These are phyloP conservation scores for Astrothelium macrocarpum DNA, from an alignment of 495 filamentous ascomycete genomes.

Conservation along the genomic window DNA sequence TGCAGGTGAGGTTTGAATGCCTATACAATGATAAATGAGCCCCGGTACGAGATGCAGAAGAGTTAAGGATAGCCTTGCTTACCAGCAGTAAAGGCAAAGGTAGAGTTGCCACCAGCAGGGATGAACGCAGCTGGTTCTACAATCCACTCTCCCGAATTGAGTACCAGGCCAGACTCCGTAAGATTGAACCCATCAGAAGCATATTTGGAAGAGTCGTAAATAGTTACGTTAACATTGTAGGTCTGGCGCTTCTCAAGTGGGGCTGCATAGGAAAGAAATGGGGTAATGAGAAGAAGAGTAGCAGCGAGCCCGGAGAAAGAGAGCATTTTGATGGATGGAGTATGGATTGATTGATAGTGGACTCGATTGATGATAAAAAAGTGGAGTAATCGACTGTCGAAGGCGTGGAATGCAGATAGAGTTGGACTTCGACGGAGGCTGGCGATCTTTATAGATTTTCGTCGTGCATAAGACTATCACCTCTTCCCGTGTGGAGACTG, in stretches of 20 bases:
- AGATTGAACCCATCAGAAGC: constrained; percentile 2
- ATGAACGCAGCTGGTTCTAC: not conserved
- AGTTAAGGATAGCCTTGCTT: not conserved
- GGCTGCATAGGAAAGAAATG: not conserved
- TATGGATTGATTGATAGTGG: not conserved
- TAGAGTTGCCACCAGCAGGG: constrained; percentile 5
- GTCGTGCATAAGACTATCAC: not conserved
- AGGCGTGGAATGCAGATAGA: not conserved
- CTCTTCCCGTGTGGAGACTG: not conserved
- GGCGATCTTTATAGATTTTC: constrained; percentile 7
- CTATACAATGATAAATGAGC: not conserved
- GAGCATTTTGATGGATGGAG: not conserved
- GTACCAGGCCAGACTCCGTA: not conserved
- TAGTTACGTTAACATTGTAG: not conserved
- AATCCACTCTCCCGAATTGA: not conserved
- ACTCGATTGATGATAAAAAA: too few species aligned
- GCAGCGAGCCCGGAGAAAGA: not conserved
- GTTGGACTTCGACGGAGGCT: not conserved
- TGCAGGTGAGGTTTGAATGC: constrained; percentile 1
- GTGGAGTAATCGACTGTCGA: too few species aligned
- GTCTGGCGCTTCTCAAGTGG: constrained; percentile 1
- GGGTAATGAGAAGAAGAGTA: not conserved
- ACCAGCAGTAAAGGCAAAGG: constrained; percentile 1
- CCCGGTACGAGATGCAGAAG: not conserved
- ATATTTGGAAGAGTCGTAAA: not conserved